Evolutionary conservation across 78 protist genomes (phyloP), one percentile per base, ranked within the genome.

Genomic region (Ministeria vibrans): DNA sequence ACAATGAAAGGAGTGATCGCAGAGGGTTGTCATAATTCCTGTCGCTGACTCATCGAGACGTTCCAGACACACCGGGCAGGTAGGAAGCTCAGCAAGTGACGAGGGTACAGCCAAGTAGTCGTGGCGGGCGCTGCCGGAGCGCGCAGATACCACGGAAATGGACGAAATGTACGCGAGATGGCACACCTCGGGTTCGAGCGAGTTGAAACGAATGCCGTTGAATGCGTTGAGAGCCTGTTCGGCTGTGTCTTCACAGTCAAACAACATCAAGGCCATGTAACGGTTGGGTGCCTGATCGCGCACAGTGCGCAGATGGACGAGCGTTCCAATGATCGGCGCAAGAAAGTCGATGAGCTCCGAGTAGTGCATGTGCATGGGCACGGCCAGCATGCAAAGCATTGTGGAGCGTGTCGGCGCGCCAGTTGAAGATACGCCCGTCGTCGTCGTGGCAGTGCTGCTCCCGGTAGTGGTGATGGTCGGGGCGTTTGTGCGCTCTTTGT

Each of bases 61-160:
- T 51, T 94, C 96, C 43, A 84, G 83, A 62, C 96, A 93, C 13
- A 91, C 97, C 27, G 97, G 93, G 76, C 97, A 94, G n/a, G 89
- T 82, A 11, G 95, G 97, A 44, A 91, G 71, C 72, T 93, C 94
- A 1, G 78, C 44, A 38, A 43, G 25, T 27, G 5, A 23, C 13
- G 27, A 20, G 43, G n/a, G 64, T 28, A 9, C 41, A 49, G 63
- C 7, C n/a, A 13, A 5, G 41, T 13, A n/a, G 25, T 55, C 22
- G 2, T 20, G n/a, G 53, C 27, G 51, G 9, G 38, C 23, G 23
- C 32, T 30, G 32, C 32, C 69, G 30, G 75, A 7, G 28, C 27
- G 42, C 41, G 25, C 38, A 46, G 6, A 7, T 15, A 3, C 59
- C 62, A 36, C 41, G 77, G 46, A 45, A 39, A 83, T 22, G 43